Evolutionary conservation across 2,329 filamentous ascomycete genomes (phyloP).

Genomic region (Verruconis gallopava): DNA sequence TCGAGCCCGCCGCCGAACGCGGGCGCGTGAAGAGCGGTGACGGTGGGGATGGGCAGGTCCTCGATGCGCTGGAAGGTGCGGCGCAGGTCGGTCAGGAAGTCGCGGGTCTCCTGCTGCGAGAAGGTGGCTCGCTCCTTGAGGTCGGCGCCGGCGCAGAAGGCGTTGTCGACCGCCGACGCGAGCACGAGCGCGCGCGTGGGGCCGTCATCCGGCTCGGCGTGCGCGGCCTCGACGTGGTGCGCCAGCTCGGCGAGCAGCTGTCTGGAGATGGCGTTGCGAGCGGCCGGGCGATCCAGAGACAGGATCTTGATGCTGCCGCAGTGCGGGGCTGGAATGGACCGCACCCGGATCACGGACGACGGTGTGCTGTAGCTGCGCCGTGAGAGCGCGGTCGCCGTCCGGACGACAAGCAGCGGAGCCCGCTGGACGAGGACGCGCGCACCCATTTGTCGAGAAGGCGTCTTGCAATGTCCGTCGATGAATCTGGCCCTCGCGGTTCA

Average conservation of each 20-base stretch:
- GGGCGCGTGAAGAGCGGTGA: constrained; percentile 71
- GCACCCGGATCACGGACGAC: background rate
- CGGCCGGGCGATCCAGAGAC: constrained; percentile 69
- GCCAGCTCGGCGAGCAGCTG: constrained; percentile 61
- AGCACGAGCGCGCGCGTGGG: constrained; percentile 70
- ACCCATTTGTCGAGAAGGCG: background rate
- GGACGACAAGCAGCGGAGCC: too few species aligned
- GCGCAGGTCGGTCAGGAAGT: constrained; percentile 68
- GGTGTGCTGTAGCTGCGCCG: too few species aligned
- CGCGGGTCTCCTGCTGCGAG: constrained; percentile 59
- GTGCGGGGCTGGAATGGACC: constrained; percentile 53
- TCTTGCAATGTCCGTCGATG: too few species aligned
- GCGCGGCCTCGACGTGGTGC: constrained; percentile 59
- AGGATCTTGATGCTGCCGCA: constrained; percentile 78
- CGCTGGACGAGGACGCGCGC: background rate
- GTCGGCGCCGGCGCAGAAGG: constrained; percentile 91
- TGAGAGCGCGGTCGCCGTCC: too few species aligned
- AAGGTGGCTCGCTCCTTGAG: constrained; percentile 72
- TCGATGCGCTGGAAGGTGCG: constrained; percentile 61
- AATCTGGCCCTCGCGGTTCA: too few species aligned
- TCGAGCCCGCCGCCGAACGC: constrained; percentile 91
- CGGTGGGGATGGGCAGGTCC: constrained; percentile 72
- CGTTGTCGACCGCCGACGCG: constrained; percentile 70
- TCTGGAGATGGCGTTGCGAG: constrained; percentile 82
- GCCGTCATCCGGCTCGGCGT: constrained; percentile 42